Base-by-base conservation (phyloP, 352 stramenopile species). In the Globisporangium perplexum region DNA sequence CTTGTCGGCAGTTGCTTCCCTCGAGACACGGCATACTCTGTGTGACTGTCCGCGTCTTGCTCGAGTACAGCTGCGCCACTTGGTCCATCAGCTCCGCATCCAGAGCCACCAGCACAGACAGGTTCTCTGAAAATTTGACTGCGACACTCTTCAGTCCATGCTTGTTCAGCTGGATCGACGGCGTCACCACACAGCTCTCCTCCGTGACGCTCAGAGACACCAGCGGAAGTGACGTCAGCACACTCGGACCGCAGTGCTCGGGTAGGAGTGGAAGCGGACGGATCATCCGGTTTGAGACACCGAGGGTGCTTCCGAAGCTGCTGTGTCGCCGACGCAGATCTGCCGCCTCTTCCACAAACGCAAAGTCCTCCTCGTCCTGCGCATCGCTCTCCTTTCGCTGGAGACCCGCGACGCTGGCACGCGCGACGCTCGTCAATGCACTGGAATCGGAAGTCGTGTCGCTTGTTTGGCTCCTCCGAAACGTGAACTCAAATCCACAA, bases 91-190 rank as follows among this genome's bases (percentile, higher is more conserved):
- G 66, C 63, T 93, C 83, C 0, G 77, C 74, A 67, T 93, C 83
- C 2, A 93, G 56, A 0, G 80, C 72, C 22, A 93, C 76, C 17
- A 93, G 54, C 56, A 89, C 72, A 7, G 83, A 93, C 45, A 95
- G 42, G 30, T 87, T 90, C 39, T 93, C 85, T 0, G 83, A 91
- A 51, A 89, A 95, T 52, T 93, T 90, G 22, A 86, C 75, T 4
- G 78, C 71, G 18, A 90, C 43, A 0, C 51, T 72, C 62, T 87
- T 88, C 36, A 95, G 67, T 0, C 69, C 74, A 7, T 65, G 49
- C 48, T 88, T 83, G 56, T 93, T 88, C 4, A 91, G 62, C 12
- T 64, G 63, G 5, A 88, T 64, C 20, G 83, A 88, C 4, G 72
- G 68, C 1, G 74, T 82, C n/a, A 93, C 49, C 1, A 71, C 53